Conservation (phyloP, 441 rosid species). For the Gossypium aridum region DNA sequence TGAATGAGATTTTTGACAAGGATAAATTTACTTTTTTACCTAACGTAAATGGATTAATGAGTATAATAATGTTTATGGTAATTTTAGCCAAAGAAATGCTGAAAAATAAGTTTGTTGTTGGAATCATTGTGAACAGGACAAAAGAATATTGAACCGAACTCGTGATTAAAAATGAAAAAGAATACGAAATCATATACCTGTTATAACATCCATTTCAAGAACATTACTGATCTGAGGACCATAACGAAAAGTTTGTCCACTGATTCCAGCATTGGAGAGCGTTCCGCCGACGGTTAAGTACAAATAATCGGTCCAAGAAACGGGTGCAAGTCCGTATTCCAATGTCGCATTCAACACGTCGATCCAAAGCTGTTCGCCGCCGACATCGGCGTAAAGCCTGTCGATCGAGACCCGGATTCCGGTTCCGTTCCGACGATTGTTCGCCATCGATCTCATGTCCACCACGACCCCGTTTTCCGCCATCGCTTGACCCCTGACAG, state of each 20-base stretch:
- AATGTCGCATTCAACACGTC: conserved; percentile 52
- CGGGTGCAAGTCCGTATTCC: conserved; percentile 59
- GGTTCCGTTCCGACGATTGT: conserved; percentile 19
- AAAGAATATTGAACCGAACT: too few species aligned
- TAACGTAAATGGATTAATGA: too few species aligned
- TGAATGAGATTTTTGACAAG: too few species aligned
- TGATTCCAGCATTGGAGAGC: conserved; percentile 86
- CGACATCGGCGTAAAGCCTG: conserved; percentile 66
- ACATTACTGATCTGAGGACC: conserved; percentile 96
- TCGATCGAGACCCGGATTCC: conserved; percentile 22
- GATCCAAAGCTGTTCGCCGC: conserved; percentile 76
- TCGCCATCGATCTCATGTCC: conserved; percentile 52
- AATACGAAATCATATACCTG: conserved; percentile 37
- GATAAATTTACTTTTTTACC: too few species aligned
- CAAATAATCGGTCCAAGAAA: conserved; percentile 82
- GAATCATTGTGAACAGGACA: too few species aligned
- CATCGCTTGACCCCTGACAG: conserved; percentile 67
- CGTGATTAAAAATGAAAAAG: too few species aligned
- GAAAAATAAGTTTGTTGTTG: too few species aligned
- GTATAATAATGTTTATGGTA: too few species aligned
- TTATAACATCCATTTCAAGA: conserved; percentile 69
- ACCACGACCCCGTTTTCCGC: conserved; percentile 61
- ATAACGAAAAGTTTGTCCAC: conserved; percentile 72
- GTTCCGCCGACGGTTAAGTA: conserved; percentile 89
- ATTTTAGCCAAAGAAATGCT: too few species aligned